Conservation (phyloP, 768 basidiomycete genomes). For the Tulasnella sp. region DNA sequence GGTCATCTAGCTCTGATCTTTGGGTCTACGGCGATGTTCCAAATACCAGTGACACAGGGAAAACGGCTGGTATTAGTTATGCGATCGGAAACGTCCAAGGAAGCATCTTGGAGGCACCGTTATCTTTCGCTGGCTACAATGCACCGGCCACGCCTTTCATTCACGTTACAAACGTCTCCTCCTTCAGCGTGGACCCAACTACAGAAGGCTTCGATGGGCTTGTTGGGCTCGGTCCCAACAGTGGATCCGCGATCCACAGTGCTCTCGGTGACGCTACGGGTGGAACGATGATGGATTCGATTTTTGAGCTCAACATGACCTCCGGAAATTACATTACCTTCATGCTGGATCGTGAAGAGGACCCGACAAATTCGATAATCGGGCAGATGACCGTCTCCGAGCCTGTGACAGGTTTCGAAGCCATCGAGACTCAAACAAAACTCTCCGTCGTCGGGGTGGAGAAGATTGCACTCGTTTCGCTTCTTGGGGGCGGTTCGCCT, state of each 20-base stretch:
- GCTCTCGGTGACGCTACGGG: constrained; percentile 32
- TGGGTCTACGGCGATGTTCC: constrained; percentile 4
- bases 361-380: constrained; percentile 39
- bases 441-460: constrained; percentile 38
- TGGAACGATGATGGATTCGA: constrained; percentile 50
- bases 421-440: constrained; percentile 51
- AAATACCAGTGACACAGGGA: not conserved
- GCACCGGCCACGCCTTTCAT: not conserved
- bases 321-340: constrained; percentile 57
- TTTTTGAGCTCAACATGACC: constrained; percentile 50
- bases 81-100: not conserved
- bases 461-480: no score
- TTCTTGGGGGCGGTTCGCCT: constrained; percentile 32
- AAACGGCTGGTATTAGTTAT: not conserved
- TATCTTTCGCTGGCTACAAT: not conserved
- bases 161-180: not conserved
- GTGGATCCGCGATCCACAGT: not conserved
- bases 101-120: not conserved
- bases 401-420: constrained; percentile 48
- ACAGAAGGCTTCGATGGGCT: not conserved
- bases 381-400: constrained; percentile 66
- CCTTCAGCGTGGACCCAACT: not conserved
- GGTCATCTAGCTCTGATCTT: constrained; percentile 2
- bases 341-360: constrained; percentile 50
- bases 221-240: constrained; percentile 2